Base-by-base conservation (phyloP, 1,139 yeast genomes). In the Yamadazyma jaroonii region DNA sequence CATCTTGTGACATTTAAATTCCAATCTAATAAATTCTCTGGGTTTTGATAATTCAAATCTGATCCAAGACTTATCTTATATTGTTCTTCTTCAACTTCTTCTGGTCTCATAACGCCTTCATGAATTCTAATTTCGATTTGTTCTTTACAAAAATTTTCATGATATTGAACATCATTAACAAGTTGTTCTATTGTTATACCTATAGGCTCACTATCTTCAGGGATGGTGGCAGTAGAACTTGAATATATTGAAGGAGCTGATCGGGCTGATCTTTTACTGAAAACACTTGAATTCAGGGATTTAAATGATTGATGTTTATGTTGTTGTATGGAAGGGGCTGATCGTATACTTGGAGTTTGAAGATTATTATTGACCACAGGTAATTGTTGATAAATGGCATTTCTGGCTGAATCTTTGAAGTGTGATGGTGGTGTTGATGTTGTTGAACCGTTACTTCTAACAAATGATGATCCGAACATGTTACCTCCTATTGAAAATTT, bases 1-100 rank as follows among this genome's bases (percentile, higher is more conserved):
- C 75, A 69, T 38, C 77, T 50, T 4, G 75, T 70, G 12, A 69
- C 74, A 44, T 71, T 71, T 39, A 71, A 54, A 47, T 70, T 70
- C 76, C 76, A 71, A 47, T 70, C 76, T n/a, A 71, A 59, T 12
- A 71, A 50, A 10, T 63, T 49, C 44, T 70, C 74, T 0, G 70
- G 67, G 41, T 65, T 62, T 44, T 70, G 75, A 50, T 67, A 71
- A 38, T 57, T 58, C 23, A 71, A 56, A 13, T 57, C 67, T 3
- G 71, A 61, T 2, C 75, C 76, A 29, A 71, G 51, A 4, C 73
- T 66, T 32, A 70, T 70, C 43, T 65, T 65, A 47, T 58, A 61
- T 23, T 54, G 44, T 31, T 62, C 71, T 29, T 59, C 67, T 17
- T 52, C 54, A 30, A 55, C 62, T 9, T 37, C 40, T 20, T 20